A percentile compares a stretch with the other conserved stretches of the same genome.
Conservation (phyloP, 345 rosid genomes). For the Abelmoschus esculentus region DNA sequence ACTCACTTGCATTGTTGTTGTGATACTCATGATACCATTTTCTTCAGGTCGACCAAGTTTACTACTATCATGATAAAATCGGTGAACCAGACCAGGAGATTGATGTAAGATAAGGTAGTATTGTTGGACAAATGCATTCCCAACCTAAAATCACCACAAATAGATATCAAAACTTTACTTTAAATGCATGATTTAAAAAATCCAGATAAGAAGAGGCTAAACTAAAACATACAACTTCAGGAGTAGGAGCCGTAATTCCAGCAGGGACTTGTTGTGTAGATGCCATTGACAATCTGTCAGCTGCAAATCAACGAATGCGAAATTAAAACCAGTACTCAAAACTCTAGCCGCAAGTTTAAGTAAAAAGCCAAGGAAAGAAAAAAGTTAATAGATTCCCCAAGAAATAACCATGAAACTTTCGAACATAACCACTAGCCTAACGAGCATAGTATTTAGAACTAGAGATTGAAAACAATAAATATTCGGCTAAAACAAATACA, state of each 20-base stretch:
- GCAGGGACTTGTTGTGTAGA: slow-evolving; percentile 29
- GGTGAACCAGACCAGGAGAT: slow-evolving; percentile 81
- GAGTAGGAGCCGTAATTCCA: slow-evolving; percentile 29
- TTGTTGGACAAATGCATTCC: slow-evolving; percentile 91
- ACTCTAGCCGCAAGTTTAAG: not conserved
- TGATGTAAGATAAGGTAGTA: slow-evolving; percentile 85
- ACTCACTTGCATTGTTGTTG: slow-evolving; percentile 82
- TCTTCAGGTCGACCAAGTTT: slow-evolving; percentile 87
- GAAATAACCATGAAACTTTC: not conserved
- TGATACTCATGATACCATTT: slow-evolving; percentile 59
- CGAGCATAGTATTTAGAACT: too few relatives aligned
- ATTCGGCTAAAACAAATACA: not conserved
- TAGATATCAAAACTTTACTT: not conserved
- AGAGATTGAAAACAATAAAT: too few relatives aligned
- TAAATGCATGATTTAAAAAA: not conserved
- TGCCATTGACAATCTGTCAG: slow-evolving; percentile 32
- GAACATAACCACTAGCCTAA: too few relatives aligned
- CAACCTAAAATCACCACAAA: slow-evolving; percentile 40
- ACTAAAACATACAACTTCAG: slow-evolving; percentile 22
- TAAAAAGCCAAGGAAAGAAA: too few relatives aligned
- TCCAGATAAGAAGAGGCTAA: not conserved
- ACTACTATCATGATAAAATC: slow-evolving; percentile 87
- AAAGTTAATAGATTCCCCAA: too few relatives aligned
- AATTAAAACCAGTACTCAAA: not conserved
- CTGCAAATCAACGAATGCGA: slow-evolving; percentile 16